Conservation (phyloP, 2,329 filamentous ascomycete species). For the Volutella citrinella region DNA sequence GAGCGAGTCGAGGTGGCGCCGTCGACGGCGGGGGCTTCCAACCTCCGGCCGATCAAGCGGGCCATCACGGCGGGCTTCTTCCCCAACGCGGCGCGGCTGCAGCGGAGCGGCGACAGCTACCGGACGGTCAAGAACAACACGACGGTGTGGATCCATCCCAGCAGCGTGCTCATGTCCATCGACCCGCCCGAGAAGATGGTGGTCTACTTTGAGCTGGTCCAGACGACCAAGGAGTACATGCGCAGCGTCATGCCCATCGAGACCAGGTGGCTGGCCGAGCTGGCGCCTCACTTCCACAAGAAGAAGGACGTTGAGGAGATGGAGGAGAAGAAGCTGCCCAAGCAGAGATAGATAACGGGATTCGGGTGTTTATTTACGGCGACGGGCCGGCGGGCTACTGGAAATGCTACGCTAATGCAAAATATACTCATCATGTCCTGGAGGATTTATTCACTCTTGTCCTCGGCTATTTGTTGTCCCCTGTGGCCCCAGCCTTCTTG, state of each 20-base stretch:
- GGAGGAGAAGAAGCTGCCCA: constrained; percentile 66
- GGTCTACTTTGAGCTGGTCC: constrained; percentile 79
- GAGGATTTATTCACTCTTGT: too few relatives aligned
- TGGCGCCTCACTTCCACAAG: constrained; percentile 94
- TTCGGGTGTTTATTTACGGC: too few relatives aligned
- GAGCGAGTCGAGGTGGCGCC: constrained; percentile 85
- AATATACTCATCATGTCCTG: too few relatives aligned
- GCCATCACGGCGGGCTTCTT: constrained; percentile 92
- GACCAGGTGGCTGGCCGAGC: constrained; percentile 79
- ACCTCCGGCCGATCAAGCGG: constrained; percentile 76
- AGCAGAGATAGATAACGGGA: constrained; percentile 26
- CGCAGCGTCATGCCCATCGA: constrained; percentile 82
- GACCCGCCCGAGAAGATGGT: constrained; percentile 79
- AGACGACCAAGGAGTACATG: constrained; percentile 91
- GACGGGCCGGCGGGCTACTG: too few relatives aligned
- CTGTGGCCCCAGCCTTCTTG: too few relatives aligned
- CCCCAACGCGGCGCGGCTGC: constrained; percentile 81
- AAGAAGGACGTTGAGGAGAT: constrained; percentile 82
- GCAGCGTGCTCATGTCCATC: constrained; percentile 72
- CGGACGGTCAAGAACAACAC: constrained; percentile 88
- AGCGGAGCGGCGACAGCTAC: constrained; percentile 82
- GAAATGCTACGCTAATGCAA: too few relatives aligned
- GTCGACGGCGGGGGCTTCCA: constrained; percentile 65
- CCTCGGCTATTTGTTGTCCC: too few relatives aligned
- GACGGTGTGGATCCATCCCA: constrained; percentile 89